These are phyloP conservation scores for Amanita phalloides DNA, from an alignment of 768 basidiomycete genomes.

Conservation along the genomic window DNA sequence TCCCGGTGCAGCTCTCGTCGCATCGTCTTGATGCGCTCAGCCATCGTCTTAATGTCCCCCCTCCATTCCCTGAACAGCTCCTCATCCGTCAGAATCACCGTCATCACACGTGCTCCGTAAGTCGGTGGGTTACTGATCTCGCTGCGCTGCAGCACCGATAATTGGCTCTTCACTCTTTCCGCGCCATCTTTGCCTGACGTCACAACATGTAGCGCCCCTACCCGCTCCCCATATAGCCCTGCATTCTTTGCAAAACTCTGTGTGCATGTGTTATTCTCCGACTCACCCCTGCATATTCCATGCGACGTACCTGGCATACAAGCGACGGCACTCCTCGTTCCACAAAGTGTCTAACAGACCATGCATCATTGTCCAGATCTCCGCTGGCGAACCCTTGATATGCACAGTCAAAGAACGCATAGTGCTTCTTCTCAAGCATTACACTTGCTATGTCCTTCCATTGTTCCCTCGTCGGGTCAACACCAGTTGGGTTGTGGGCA, in stretches of 20 bases:
- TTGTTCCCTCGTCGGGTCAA: conserved; percentile 83
- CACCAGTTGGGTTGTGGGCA: conserved; percentile 95
- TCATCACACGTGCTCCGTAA: conserved; percentile 81
- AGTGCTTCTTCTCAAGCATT: conserved; percentile 67
- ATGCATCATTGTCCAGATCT: conserved; percentile 83
- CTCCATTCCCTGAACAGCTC: conserved; percentile 84
- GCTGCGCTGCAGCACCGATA: conserved; percentile 85
- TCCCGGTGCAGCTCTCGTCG: conserved; percentile 65
- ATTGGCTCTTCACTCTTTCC: conserved; percentile 69
- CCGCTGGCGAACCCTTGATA: conserved; percentile 98
- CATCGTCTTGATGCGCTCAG: conserved; percentile 88
- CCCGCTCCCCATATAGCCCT: conserved; percentile 89
- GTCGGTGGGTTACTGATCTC: conserved; percentile 94
- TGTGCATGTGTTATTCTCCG: neutral
- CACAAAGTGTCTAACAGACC: conserved; percentile 85
- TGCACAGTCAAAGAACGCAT: conserved; percentile 90
- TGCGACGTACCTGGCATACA: conserved; percentile 68
- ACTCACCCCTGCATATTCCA: neutral
- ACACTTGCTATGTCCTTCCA: conserved; percentile 72
- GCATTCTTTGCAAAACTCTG: conserved; percentile 98
- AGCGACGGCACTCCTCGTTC: conserved; percentile 63
- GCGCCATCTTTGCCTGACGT: conserved; percentile 54
- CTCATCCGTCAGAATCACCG: conserved; percentile 69
- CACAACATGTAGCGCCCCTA: conserved; percentile 88
- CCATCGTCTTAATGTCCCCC: conserved; percentile 85